These are phyloP conservation scores for Ceratocystis colombiana DNA, from an alignment of 2,329 filamentous ascomycete species.

Conservation along the genomic window DNA sequence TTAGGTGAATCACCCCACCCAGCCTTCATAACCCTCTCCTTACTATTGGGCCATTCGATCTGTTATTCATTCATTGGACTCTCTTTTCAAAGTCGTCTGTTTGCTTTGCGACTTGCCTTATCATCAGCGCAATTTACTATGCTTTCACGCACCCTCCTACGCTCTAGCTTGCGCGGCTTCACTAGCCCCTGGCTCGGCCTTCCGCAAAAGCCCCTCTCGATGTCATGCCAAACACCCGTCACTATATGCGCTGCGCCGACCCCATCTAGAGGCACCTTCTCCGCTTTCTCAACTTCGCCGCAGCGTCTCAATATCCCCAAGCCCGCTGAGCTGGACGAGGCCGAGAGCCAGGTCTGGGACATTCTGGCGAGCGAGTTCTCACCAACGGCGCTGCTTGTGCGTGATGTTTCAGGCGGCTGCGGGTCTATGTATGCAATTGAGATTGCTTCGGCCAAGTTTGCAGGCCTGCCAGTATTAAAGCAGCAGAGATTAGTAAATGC, in stretches of 20 bases:
- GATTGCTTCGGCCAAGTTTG: slow-evolving; percentile 61
- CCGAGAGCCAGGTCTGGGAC: slow-evolving; percentile 51
- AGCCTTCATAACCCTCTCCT: background rate
- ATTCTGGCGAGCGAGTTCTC: slow-evolving; percentile 41
- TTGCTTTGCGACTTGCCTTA: background rate
- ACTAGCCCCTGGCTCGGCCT: background rate
- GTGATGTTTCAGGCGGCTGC: slow-evolving; percentile 74
- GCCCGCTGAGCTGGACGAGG: slow-evolving; percentile 44
- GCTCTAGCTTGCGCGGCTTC: background rate
- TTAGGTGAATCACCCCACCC: too few relatives aligned
- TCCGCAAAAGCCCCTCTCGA: background rate
- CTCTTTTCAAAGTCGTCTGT: background rate
- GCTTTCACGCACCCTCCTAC: background rate
- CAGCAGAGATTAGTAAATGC: slow-evolving; percentile 75
- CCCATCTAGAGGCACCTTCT: slow-evolving; percentile 15
- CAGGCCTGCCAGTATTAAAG: slow-evolving; percentile 61
- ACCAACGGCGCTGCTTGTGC: slow-evolving; percentile 50
- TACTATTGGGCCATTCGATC: background rate
- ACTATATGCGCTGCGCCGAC: slow-evolving; percentile 21
- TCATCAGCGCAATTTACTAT: background rate
- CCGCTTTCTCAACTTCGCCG: slow-evolving; percentile 29
- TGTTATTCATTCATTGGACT: too few relatives aligned
- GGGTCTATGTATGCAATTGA: slow-evolving; percentile 82
- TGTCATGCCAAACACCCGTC: slow-evolving; percentile 5
- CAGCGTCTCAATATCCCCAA: slow-evolving; percentile 34